These are phyloP conservation scores for Calonectria fujianensis DNA, from an alignment of 2,329 filamentous ascomycete species.

Conservation along the genomic window DNA sequence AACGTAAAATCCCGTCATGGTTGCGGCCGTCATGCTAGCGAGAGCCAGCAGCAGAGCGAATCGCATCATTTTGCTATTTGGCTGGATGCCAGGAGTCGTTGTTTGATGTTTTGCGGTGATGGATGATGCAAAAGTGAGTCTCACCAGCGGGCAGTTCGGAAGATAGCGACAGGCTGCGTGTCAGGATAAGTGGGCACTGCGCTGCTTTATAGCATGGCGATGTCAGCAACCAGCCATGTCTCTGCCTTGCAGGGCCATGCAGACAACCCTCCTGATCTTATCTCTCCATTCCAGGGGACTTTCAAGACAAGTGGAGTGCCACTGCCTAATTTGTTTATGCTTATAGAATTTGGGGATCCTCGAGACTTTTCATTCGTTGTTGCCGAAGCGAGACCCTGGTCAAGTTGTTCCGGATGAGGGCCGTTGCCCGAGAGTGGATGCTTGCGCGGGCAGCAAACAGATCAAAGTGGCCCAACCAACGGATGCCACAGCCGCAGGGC, in stretches of 20 bases:
- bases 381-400: not conserved
- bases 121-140: not conserved
- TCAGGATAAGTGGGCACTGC: not conserved
- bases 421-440: not conserved
- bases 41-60: conserved; percentile 2
- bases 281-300: not conserved
- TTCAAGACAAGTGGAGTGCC: not conserved
- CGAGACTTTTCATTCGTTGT: not conserved
- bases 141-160: not conserved
- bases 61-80: not conserved
- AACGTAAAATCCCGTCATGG: not conserved
- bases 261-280: not conserved
- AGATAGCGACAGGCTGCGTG: not conserved
- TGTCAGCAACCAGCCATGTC: conserved; percentile 1
- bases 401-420: not conserved
- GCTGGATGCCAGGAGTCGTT: not conserved
- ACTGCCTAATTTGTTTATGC: conserved; percentile 11
- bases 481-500: not conserved
- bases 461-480: conserved; percentile 6
- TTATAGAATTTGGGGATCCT: not conserved
- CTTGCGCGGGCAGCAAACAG: not conserved
- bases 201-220: not conserved
- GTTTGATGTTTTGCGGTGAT: not conserved
- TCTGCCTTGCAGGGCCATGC: conserved; percentile 2
- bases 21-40: not conserved